Evolutionary conservation across 352 stramenopile species (phyloP).

Genomic region (Pythium dissimile): DNA sequence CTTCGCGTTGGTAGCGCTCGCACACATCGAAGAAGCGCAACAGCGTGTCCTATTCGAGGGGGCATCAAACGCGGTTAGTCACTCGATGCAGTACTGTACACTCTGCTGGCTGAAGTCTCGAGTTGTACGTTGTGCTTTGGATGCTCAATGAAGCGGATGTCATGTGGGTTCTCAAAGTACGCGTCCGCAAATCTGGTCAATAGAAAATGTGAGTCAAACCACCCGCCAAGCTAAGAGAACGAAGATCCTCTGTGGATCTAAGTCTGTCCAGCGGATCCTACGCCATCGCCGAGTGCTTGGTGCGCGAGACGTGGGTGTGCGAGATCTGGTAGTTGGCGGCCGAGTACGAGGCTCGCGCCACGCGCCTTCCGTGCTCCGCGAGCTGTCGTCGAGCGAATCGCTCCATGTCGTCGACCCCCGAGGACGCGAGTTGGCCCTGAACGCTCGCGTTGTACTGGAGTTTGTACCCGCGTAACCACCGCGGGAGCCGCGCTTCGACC

Average conservation of each 20-base stretch:
- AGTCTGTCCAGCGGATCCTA: conserved; percentile 24
- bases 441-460: conserved; percentile 57
- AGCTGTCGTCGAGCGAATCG: conserved; percentile 35
- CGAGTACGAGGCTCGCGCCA: conserved; percentile 24
- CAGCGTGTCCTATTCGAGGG: conserved; percentile 34
- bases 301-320: conserved; percentile 59
- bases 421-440: conserved; percentile 31
- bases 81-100: too few relatives aligned
- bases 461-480: conserved; percentile 53
- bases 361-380: conserved; percentile 7
- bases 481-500: conserved; percentile 32
- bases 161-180: conserved; percentile 56
- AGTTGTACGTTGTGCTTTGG: conserved; percentile 43
- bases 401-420: conserved; percentile 39
- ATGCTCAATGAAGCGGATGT: conserved; percentile 51
- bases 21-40: conserved; percentile 74
- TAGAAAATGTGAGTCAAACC: not conserved
- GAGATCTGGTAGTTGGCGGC: conserved; percentile 38
- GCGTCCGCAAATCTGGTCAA: conserved; percentile 40
- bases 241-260: not conserved
- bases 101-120: too few relatives aligned
- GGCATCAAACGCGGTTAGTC: too few relatives aligned
- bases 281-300: conserved; percentile 54
- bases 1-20: conserved; percentile 44
- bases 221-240: not conserved